Percentiles rank a stretch among this genome's conserved stretches.
These are phyloP conservation scores for Cladobotryum protrusum DNA, from an alignment of 2,329 filamentous ascomycete species.

Conservation along the genomic window DNA sequence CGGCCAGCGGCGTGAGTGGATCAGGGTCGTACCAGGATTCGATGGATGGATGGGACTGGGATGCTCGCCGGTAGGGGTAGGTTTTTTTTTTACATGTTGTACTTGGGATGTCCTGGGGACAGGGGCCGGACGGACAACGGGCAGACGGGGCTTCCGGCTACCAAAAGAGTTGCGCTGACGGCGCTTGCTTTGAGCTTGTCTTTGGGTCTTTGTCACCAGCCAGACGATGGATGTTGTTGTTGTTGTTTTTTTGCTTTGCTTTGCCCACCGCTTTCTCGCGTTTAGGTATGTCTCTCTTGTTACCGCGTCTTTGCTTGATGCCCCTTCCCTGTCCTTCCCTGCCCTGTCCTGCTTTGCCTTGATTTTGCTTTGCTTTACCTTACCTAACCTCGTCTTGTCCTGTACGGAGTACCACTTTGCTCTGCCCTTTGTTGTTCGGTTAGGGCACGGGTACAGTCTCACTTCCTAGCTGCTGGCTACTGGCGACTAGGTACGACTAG, in stretches of 20 bases:
- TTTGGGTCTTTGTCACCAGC: no score
- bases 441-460: no score
- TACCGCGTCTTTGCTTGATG: background rate
- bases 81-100: slow-evolving; percentile 2
- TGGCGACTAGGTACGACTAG: no score
- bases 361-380: no score
- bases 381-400: no score
- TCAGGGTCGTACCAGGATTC: slow-evolving; percentile 29
- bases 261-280: slow-evolving; percentile 10
- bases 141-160: slow-evolving; percentile 13
- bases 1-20: slow-evolving; percentile 23
- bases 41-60: background rate
- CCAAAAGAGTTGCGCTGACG: slow-evolving; percentile 11
- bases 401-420: no score
- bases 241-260: slow-evolving; percentile 10
- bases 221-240: background rate
- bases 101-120: background rate
- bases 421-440: no score
- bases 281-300: slow-evolving; percentile 1
- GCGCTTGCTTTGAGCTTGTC: slow-evolving; percentile 9
- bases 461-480: no score
- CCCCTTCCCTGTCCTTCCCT: no score
- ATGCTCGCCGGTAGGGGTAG: slow-evolving; percentile 7
- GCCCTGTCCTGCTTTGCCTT: background rate
- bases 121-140: slow-evolving; percentile 12